A percentile compares a stretch with the other conserved stretches of the same genome.
Conservation (phyloP, 169 alveolate genomes). For the Eimeria falciformis region DNA sequence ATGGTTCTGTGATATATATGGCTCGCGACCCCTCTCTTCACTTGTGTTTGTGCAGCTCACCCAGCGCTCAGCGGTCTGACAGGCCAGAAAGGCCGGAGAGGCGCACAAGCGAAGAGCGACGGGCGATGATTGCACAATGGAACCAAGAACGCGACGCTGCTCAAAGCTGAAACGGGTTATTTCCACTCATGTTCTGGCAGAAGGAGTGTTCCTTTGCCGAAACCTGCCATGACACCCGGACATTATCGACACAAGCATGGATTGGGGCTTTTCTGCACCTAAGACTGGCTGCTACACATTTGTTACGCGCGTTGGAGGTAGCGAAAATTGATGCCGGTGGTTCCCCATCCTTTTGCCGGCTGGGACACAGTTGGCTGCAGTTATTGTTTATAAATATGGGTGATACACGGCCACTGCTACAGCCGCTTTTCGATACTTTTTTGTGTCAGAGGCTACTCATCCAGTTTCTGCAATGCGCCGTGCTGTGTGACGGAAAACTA, state of each 20-base stretch:
- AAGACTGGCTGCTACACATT: not conserved
- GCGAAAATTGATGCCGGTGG: too few species aligned
- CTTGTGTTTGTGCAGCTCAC: conserved; percentile 33
- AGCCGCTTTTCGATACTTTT: conserved; percentile 16
- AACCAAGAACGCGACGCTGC: conserved; percentile 79
- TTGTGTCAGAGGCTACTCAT: conserved; percentile 58
- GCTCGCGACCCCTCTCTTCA: not conserved
- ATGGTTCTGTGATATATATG: not conserved
- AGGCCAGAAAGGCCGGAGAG: conserved; percentile 77
- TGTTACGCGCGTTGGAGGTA: too few species aligned
- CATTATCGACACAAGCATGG: too few species aligned
- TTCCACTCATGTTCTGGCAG: too few species aligned
- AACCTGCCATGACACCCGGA: too few species aligned
- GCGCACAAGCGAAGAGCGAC: conserved; percentile 79
- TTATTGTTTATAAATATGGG: not conserved
- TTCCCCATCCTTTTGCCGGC: not conserved
- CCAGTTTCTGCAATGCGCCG: conserved; percentile 5
- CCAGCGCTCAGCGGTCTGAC: conserved; percentile 47
- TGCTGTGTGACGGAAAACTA: conserved; percentile 20
- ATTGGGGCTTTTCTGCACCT: too few species aligned
- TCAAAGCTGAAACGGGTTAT: conserved; percentile 46
- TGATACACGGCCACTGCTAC: not conserved
- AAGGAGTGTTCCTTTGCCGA: too few species aligned
- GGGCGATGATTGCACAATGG: conserved; percentile 83
- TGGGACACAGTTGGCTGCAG: not conserved